These are phyloP conservation scores for Fragilaria radians DNA, from an alignment of 108 stramenopile genomes.

Conservation along the genomic window DNA sequence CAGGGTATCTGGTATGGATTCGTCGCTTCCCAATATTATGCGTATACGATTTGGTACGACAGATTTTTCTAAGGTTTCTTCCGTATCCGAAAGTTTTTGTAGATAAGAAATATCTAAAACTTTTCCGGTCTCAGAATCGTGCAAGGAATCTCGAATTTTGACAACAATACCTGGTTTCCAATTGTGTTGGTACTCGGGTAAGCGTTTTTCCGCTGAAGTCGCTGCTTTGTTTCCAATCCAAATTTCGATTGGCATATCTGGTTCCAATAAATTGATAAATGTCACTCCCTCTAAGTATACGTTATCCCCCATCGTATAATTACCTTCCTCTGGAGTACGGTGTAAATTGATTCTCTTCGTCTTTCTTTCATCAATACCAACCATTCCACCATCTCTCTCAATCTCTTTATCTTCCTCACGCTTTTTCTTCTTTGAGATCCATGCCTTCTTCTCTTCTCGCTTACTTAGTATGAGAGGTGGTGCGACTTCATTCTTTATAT, in stretches of 20 bases:
- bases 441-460: slow-evolving; percentile 33
- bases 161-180: slow-evolving; percentile 68
- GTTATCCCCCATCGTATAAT: slow-evolving; percentile 39
- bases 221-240: slow-evolving; percentile 58
- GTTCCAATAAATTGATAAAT: slow-evolving; percentile 58
- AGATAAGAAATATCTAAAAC: slow-evolving; percentile 64
- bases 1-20: slow-evolving; percentile 56
- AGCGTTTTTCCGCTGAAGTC: slow-evolving; percentile 34
- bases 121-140: slow-evolving; percentile 5
- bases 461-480: neutral
- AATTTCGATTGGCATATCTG: slow-evolving; percentile 77
- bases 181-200: slow-evolving; percentile 30
- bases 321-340: slow-evolving; percentile 20
- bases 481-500: neutral
- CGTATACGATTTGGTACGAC: slow-evolving; percentile 55
- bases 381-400: slow-evolving; percentile 8
- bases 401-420: slow-evolving; percentile 5
- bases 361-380: slow-evolving; percentile 8
- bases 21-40: slow-evolving; percentile 50
- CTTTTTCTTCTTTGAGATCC: slow-evolving; percentile 30
- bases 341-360: neutral
- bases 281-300: slow-evolving; percentile 61
- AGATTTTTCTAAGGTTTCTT: slow-evolving; percentile 69
- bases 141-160: neutral
- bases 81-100: slow-evolving; percentile 27